Evolutionary conservation across 306 rosid species (phyloP), one percentile per base, ranked within the genome.

Genomic region (Sicyos baderoa): DNA sequence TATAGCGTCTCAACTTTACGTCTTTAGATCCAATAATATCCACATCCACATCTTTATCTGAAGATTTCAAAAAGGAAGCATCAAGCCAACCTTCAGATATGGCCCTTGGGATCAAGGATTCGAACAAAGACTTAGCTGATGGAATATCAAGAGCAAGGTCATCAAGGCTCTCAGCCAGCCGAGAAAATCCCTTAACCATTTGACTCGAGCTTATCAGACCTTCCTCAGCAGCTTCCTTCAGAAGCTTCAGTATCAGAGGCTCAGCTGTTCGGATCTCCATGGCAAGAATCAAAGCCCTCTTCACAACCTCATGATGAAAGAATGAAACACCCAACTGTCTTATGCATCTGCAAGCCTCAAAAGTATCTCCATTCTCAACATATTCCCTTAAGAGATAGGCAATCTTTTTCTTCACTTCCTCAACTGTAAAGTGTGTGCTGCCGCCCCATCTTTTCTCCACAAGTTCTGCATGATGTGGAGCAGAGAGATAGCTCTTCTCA

Each of bases 361-460:
- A 47, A 70, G 97, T 81, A 1, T 93, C 99, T 40, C 95, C 88
- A 62, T 82, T 88, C 54, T 84, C 97, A 77, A 84, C 96, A 68
- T 82, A 90, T 77, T 93, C 99, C 75, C 81, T 84, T 78, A 93
- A 74, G 50, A 90, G 78, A 80, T 86, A 93, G 37, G 90, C 76
- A 77, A 93, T 93, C 81, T 88, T 93, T 78, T 85, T 93, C 86
- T 90, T 93, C 68, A 93, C 87, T 78, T 90, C 96, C 75, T 93
- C 99, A 71, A 93, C 99, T 15, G 99, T 93, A 60, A 85, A 80
- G 75, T 90, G 99, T 72, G 96, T 93, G 84, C 91, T 90, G 58
- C 99, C 99, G n/a, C 99, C 99, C 99, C 99, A 93, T 74, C 80
- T 86, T 75, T 84, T 86, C 80, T 93, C 99, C 79, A 93, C 96